Evolutionary conservation across 2,329 filamentous ascomycete species (phyloP).

Genomic region (Lachnellula occidentalis): DNA sequence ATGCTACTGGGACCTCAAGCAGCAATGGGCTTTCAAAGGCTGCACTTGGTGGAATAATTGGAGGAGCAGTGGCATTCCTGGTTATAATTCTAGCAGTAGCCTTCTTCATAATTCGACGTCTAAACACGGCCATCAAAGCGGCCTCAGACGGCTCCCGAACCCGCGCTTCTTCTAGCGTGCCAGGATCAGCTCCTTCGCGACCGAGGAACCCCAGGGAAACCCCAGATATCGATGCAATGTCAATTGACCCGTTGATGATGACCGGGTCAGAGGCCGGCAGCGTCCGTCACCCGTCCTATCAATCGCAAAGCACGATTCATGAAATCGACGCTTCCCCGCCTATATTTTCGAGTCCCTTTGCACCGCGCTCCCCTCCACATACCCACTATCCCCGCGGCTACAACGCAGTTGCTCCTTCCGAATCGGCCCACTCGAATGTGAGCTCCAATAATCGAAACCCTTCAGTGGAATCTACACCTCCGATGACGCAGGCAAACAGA

Average conservation of each 20-base stretch:
- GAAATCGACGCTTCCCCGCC: constrained; percentile 22
- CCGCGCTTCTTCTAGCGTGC: constrained; percentile 13
- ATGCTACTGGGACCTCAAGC: constrained; percentile 32
- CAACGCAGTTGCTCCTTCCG: constrained; percentile 17
- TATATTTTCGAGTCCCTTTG: constrained; percentile 14
- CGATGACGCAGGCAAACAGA: constrained; percentile 11
- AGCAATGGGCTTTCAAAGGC: constrained; percentile 21
- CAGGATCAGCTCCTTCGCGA: constrained; percentile 8
- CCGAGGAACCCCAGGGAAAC: background rate
- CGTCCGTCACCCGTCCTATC: constrained; percentile 11
- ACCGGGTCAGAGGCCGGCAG: constrained; percentile 15
- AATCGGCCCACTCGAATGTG: constrained; percentile 13
- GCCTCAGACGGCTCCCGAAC: constrained; percentile 25
- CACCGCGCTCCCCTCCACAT: constrained; percentile 14
- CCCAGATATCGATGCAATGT: constrained; percentile 22
- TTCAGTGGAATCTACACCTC: constrained; percentile 15
- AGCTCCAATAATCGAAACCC: constrained; percentile 9
- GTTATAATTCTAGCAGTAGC: constrained; percentile 42
- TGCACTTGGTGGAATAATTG: constrained; percentile 50
- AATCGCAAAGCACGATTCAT: constrained; percentile 13
- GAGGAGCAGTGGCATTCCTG: constrained; percentile 44
- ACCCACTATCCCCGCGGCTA: constrained; percentile 18
- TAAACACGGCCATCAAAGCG: constrained; percentile 35
- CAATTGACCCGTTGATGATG: constrained; percentile 29
- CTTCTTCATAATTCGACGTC: constrained; percentile 44